Base-by-base conservation (phyloP, 2,329 filamentous ascomycete species). In the Alternaria tenuissima region DNA sequence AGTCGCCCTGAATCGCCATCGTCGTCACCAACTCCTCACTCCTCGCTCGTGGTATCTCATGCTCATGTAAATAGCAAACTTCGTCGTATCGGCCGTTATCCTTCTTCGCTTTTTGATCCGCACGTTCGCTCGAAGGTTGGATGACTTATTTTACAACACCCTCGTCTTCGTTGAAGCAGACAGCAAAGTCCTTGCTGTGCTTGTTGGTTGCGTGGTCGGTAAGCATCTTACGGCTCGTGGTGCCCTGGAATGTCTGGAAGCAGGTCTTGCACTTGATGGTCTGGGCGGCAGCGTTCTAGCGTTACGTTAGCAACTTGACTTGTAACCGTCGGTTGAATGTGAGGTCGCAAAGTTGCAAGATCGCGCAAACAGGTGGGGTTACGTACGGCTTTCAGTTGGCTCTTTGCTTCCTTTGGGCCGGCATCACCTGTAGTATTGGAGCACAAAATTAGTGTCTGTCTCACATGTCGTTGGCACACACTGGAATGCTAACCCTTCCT, bases 161-260 rank as follows among this genome's bases (percentile, higher is more conserved):
- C 42, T 77, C 76, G 2, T 73, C 70, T 20, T 71, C 67, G 46
- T 77, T 70, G 68, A 94, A 94, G 81, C 91, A 93, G 42, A 92
- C 89, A 52, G 84, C 77, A 28, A 92, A 82, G 42, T 84, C 84
- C 83, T 92, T 92, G 82, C 81, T 89, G 82, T 94, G 91, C 84
- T 92, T 93, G 81, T 92, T 92, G 65, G 80, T 76, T 63, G 91
- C 89, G 78, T 94, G 91, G 73, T 91, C 87, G 61, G 85, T 86
- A 64, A 93, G 86, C 64, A 90, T 88, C 72, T 89, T 89, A 63
- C 85, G 87, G 75, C 90, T 89, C 62, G 89, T 90, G 36, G 91
- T 94, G 83, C 90, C 89, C 69, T 93, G 85, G 82, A 94, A 93
- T 30, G 90, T 91, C 70, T 89, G 86, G 81, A 89, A 91, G 89